These are phyloP conservation scores for Quercus ilex DNA, from an alignment of 306 rosid genomes.

Conservation along the genomic window DNA sequence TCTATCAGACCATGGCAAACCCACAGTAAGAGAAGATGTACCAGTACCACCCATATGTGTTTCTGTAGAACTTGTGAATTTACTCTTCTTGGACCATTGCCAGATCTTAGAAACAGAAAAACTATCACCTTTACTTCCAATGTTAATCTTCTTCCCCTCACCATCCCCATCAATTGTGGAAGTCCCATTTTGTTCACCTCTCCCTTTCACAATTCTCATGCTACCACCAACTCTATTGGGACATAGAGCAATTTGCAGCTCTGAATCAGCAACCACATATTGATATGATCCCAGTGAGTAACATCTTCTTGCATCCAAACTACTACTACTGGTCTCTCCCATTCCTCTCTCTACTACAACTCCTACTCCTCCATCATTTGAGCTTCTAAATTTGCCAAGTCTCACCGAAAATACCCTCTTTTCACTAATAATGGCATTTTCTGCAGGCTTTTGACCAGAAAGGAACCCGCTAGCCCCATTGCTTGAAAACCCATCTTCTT, in stretches of 20 bases:
- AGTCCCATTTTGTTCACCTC: slow-evolving; percentile 46
- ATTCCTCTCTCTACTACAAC: slow-evolving; percentile 31
- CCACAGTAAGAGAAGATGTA: slow-evolving; percentile 36
- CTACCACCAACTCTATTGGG: slow-evolving; percentile 48
- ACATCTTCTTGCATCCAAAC: slow-evolving; percentile 80
- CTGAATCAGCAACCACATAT: slow-evolving; percentile 83
- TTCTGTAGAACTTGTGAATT: slow-evolving; percentile 50
- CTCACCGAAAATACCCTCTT: slow-evolving; percentile 79
- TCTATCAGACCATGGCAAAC: slow-evolving; percentile 55
- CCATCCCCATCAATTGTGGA: slow-evolving; percentile 47
- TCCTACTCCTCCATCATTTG: slow-evolving; percentile 41
- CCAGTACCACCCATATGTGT: slow-evolving; percentile 25
- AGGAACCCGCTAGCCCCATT: slow-evolving; percentile 31
- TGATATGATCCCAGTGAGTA: slow-evolving; percentile 93
- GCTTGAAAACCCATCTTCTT: slow-evolving; percentile 47
- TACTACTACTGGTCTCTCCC: slow-evolving; percentile 67
- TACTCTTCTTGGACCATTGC: slow-evolving; percentile 86
- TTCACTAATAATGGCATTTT: slow-evolving; percentile 51
- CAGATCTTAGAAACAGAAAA: slow-evolving; percentile 91
- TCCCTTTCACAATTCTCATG: slow-evolving; percentile 57
- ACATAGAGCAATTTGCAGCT: slow-evolving; percentile 63
- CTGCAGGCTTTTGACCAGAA: slow-evolving; percentile 45
- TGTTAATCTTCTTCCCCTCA: slow-evolving; percentile 64
- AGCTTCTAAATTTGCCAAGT: slow-evolving; percentile 75
- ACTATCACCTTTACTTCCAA: slow-evolving; percentile 82